Percentiles rank a stretch among this genome's conserved stretches.
These are phyloP conservation scores for Xylaria telfairii DNA, from an alignment of 495 filamentous ascomycete species.

Conservation along the genomic window DNA sequence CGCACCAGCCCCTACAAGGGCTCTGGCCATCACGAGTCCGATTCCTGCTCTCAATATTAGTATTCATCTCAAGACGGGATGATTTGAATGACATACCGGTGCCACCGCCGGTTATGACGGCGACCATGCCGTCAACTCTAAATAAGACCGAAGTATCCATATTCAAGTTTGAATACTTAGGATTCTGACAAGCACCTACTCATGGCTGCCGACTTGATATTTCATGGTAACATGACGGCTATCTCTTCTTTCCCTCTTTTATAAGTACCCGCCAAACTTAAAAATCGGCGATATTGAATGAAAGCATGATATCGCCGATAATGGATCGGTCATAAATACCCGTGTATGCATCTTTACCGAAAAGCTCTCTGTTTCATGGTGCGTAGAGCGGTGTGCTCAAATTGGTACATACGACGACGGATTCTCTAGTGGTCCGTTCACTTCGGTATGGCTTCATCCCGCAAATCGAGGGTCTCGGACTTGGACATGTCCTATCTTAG, in stretches of 20 bases:
- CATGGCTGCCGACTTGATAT: background rate
- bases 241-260: background rate
- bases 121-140: constrained; percentile 59
- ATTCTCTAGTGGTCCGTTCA: background rate
- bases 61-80: background rate
- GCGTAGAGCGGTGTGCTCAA: background rate
- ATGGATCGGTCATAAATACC: background rate
- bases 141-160: constrained; percentile 46
- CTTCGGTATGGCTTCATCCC: background rate
- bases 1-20: constrained; percentile 68
- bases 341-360: background rate
- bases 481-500: background rate
- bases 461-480: background rate
- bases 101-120: constrained; percentile 63
- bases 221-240: background rate
- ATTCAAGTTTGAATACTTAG: background rate
- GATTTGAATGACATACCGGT: constrained; percentile 45
- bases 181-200: background rate
- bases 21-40: constrained; percentile 68
- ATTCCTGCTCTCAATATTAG: constrained; percentile 56
- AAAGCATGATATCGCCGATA: constrained; percentile 6
- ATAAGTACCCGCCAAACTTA: background rate
- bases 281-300: background rate
- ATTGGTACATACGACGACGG: background rate
- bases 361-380: background rate